Conservation (phyloP, 768 basidiomycete species). For the Chalciporus piperatus region DNA sequence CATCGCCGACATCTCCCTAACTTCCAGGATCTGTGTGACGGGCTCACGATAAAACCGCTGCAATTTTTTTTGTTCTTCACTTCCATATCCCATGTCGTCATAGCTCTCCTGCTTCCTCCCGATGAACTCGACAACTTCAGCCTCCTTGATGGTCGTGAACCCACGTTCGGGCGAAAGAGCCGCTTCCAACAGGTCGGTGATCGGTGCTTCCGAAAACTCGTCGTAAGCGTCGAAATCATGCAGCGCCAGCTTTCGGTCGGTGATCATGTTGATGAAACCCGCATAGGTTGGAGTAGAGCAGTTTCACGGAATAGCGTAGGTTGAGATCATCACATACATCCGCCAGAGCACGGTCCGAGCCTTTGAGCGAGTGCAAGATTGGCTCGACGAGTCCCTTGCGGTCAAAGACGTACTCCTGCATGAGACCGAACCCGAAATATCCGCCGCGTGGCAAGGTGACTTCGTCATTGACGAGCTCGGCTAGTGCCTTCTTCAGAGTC, state of each 20-base stretch:
- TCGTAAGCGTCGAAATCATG: neutral
- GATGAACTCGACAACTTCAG: neutral
- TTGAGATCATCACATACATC: neutral
- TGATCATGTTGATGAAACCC: neutral
- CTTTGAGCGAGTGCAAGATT: neutral
- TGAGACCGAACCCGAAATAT: constrained; percentile 34
- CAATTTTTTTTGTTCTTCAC: too few relatives aligned
- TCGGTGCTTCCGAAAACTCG: too few relatives aligned
- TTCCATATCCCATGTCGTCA: too few relatives aligned
- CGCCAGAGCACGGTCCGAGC: neutral
- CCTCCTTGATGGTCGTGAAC: too few relatives aligned
- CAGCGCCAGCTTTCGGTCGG: neutral
- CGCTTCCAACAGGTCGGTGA: too few relatives aligned
- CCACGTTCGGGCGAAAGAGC: too few relatives aligned
- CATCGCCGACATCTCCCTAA: neutral
- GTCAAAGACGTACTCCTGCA: constrained; percentile 28
- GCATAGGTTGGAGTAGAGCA: neutral
- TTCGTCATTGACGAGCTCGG: constrained; percentile 22
- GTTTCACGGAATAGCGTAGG: neutral
- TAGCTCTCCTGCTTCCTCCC: neutral
- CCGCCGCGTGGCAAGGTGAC: constrained; percentile 32
- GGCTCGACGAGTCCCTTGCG: too few relatives aligned
- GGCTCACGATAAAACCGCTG: neutral
- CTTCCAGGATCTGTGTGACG: neutral
- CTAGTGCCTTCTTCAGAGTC: neutral